These are phyloP conservation scores for Helotiales sp. DNA, from an alignment of 2,329 filamentous ascomycete species.

Conservation along the genomic window DNA sequence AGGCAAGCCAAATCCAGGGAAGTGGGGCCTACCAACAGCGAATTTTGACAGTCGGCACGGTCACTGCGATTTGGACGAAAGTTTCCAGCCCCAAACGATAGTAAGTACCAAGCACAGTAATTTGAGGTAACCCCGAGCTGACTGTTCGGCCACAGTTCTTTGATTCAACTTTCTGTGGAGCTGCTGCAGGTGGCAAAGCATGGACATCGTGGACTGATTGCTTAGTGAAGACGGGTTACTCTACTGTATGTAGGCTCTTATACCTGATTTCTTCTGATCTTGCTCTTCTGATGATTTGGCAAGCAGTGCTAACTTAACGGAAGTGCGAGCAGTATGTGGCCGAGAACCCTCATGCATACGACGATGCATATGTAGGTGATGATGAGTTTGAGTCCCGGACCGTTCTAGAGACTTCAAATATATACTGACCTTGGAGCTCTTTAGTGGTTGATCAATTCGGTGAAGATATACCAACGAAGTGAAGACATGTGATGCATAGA, in stretches of 20 bases:
- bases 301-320: no score
- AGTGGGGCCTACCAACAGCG: conserved; percentile 72
- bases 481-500: no score
- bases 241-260: no score
- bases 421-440: no score
- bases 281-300: no score
- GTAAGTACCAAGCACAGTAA: conserved; percentile 46
- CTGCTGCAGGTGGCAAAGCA: conserved; percentile 72
- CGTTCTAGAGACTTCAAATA: no score
- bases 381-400: no score
- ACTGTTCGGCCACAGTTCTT: conserved; percentile 49
- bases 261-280: no score
- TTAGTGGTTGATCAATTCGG: no score
- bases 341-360: conserved; percentile 71
- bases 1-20: conserved; percentile 64
- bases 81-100: conserved; percentile 74
- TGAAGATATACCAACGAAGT: no score
- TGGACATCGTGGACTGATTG: conserved; percentile 48
- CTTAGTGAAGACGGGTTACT: conserved; percentile 64
- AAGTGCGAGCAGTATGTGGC: conserved; percentile 78
- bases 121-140: neutral
- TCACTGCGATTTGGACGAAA: no score
- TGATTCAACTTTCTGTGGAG: conserved; percentile 84
- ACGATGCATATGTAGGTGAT: conserved; percentile 64
- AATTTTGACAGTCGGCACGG: conserved; percentile 60